Evolutionary conservation across 805 yeast species (phyloP).

Genomic region (Lachancea kluyveri): DNA sequence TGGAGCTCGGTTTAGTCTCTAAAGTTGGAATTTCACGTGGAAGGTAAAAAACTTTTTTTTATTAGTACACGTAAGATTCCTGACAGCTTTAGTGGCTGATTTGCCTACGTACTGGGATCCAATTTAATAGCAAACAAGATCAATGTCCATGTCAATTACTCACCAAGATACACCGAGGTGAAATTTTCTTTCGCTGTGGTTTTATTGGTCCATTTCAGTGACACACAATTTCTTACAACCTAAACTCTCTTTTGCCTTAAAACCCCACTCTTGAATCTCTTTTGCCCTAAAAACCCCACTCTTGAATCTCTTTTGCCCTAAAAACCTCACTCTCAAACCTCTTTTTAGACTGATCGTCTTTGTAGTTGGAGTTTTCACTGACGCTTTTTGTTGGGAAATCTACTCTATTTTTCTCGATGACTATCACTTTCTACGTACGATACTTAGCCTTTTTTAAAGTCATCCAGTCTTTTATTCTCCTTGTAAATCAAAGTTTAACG

Average conservation of each 20-base stretch:
- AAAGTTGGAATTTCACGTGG: constrained; percentile 1
- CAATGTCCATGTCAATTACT: constrained; percentile 51
- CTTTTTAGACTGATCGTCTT: too few relatives aligned
- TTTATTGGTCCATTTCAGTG: constrained; percentile 65
- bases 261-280: too few relatives aligned
- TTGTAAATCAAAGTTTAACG: too few relatives aligned
- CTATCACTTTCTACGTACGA: too few relatives aligned
- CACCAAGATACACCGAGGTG: constrained; percentile 47
- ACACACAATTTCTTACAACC: constrained; percentile 36
- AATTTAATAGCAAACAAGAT: constrained; percentile 89
- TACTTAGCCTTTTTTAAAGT: too few relatives aligned
- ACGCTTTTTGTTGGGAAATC: too few relatives aligned
- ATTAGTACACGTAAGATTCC: constrained; percentile 1
- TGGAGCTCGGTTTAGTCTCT: constrained; percentile 55
- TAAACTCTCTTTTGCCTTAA: neutral
- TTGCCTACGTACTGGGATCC: constrained; percentile 61
- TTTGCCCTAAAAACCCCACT: too few relatives aligned
- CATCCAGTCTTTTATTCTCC: too few relatives aligned
- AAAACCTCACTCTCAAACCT: too few relatives aligned
- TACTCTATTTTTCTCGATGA: too few relatives aligned
- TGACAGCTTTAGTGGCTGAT: neutral
- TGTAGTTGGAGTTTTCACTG: too few relatives aligned
- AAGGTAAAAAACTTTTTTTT: neutral
- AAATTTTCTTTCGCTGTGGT: constrained; percentile 30
- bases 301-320: too few relatives aligned